A percentile compares a stretch with the other conserved stretches of the same genome.
Conservation (phyloP, 1,284 basidiomycete genomes). For the Cronartium quercuum region DNA sequence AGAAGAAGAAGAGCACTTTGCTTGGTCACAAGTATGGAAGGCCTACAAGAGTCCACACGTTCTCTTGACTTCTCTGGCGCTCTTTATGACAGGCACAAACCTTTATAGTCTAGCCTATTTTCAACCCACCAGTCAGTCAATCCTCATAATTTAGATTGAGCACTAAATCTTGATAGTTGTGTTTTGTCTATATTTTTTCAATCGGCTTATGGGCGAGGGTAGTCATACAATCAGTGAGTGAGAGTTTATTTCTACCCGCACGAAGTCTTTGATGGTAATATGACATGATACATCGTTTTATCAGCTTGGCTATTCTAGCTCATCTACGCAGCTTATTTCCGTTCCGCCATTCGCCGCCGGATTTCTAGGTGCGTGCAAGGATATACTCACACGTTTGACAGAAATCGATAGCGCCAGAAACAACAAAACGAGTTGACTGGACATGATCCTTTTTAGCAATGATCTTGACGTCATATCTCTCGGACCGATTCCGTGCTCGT, state of each 20-base stretch:
- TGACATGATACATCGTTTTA: not conserved
- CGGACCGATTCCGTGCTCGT: slow-evolving; percentile 29
- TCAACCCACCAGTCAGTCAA: slow-evolving; percentile 27
- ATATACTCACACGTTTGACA: not conserved
- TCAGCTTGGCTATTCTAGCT: slow-evolving; percentile 26
- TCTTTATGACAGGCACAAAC: slow-evolving; percentile 28
- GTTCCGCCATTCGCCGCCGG: slow-evolving; percentile 20
- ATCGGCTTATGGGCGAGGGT: not conserved
- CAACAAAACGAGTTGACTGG: not conserved
- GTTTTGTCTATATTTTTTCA: not conserved
- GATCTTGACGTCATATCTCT: slow-evolving; percentile 21
- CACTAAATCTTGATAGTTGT: not conserved
- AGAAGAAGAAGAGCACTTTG: slow-evolving; percentile 1
- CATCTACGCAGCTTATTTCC: slow-evolving; percentile 25
- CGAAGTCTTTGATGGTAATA: not conserved
- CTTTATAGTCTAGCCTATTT: slow-evolving; percentile 25
- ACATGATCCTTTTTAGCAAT: slow-evolving; percentile 10
- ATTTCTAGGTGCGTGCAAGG: slow-evolving; percentile 10
- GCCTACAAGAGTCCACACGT: slow-evolving; percentile 29
- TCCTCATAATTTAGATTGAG: not conserved
- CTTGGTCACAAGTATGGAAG: slow-evolving; percentile 11
- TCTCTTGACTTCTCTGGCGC: not conserved
- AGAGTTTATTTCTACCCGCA: not conserved
- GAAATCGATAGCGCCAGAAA: not conserved
- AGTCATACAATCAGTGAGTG: not conserved